Conservation (phyloP, 108 stramenopile genomes). For the Seminavis robusta region DNA sequence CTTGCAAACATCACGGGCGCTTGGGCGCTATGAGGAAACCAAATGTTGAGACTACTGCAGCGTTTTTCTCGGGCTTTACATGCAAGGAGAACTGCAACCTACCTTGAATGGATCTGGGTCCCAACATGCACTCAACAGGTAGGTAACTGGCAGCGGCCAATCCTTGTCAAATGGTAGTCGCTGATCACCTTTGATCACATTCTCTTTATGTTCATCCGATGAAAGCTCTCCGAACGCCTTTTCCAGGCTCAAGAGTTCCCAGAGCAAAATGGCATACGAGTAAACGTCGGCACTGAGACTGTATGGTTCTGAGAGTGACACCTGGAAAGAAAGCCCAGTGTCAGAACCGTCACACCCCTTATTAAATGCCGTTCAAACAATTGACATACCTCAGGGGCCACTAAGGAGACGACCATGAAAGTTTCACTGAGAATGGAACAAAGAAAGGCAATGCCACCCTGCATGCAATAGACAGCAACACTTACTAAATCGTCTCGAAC, state of each 20-base stretch:
- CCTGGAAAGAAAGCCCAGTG: no score
- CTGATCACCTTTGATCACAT: conserved; percentile 27
- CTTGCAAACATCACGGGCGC: background rate
- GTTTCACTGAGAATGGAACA: background rate
- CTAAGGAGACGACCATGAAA: no score
- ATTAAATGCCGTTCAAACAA: no score
- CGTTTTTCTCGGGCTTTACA: no score
- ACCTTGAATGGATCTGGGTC: background rate
- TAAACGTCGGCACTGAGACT: conserved; percentile 62
- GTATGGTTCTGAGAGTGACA: conserved; percentile 43
- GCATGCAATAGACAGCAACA: no score
- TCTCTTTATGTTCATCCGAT: conserved; percentile 36
- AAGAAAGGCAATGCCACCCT: no score
- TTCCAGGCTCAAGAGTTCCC: conserved; percentile 60
- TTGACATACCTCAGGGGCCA: no score
- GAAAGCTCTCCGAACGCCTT: conserved; percentile 52
- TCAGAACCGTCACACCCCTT: no score
- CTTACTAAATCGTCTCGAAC: conserved; percentile 49
- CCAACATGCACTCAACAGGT: conserved; percentile 6
- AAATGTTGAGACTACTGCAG: no score
- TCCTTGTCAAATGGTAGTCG: conserved; percentile 13
- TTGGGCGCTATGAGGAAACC: no score
- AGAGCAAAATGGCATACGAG: conserved; percentile 67
- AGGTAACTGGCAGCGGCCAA: background rate
- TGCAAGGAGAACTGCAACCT: no score